A percentile compares a stretch with the other conserved stretches of the same genome.
Conservation (phyloP, 2,329 filamentous ascomycete genomes). For the Hypoxylon sp. region DNA sequence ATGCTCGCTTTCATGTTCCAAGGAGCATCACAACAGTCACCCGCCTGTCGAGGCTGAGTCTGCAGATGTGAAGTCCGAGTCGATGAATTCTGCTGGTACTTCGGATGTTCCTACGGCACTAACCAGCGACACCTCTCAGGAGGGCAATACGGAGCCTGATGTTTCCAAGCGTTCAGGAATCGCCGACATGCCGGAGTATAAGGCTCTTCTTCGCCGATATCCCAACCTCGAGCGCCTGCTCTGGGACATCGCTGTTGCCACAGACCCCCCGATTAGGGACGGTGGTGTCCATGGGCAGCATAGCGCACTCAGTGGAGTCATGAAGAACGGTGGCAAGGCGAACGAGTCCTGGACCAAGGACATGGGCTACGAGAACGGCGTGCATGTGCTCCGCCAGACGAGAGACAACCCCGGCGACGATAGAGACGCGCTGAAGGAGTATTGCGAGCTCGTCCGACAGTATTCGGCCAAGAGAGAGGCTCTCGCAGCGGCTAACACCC, state of each 20-base stretch:
- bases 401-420: constrained; percentile 63
- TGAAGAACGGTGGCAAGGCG: constrained; percentile 52
- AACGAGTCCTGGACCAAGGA: constrained; percentile 67
- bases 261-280: constrained; percentile 45
- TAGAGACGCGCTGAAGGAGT: constrained; percentile 71
- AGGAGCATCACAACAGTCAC: constrained; percentile 63
- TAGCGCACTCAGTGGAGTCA: constrained; percentile 10
- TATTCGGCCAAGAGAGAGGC: constrained; percentile 48
- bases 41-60: constrained; percentile 52
- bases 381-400: constrained; percentile 64
- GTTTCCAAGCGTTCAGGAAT: constrained; percentile 37
- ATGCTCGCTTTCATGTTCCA: constrained; percentile 70
- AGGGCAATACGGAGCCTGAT: constrained; percentile 3
- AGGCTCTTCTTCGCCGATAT: constrained; percentile 46
- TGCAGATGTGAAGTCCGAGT: not conserved
- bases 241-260: constrained; percentile 48
- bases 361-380: constrained; percentile 67
- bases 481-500: constrained; percentile 53
- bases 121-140: not conserved
- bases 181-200: constrained; percentile 48
- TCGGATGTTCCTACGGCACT: not conserved
- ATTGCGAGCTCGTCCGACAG: constrained; percentile 68
- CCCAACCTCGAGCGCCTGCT: constrained; percentile 47
- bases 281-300: constrained; percentile 21
- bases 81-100: not conserved